Evolutionary conservation across 2,329 filamentous ascomycete genomes (phyloP), one percentile per base, ranked within the genome.

Genomic region (Penicillium sp.): DNA sequence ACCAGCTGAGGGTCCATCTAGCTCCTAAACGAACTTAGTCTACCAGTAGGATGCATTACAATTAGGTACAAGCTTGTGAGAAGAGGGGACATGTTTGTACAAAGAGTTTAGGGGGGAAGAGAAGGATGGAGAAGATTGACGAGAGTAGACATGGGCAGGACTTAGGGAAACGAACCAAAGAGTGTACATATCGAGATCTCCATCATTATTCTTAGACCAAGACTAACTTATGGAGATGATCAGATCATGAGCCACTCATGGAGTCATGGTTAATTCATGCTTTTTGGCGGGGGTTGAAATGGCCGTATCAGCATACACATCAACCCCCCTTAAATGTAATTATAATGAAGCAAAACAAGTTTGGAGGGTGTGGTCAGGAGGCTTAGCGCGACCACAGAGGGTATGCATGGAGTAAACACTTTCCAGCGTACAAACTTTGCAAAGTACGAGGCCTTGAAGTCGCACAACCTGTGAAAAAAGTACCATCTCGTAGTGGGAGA

Each of bases 291-390:
- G 15, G 10, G 22, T 31, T 31, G 43, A 12, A 28, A 34, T 20
- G 59, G 45, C 45, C 60, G 60, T 62, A 58, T 60, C 58, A 63
- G 50, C 54, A 60, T 60, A 60, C 54, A 54, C 57, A 51, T 35
- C 55, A 49, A 50, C 42, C 38, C 43, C 45, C 47, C 52, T 50
- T 50, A 35, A 55, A 47, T 45, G 38, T 17, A 45, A 45, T 48
- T 61, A 55, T 54, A 43, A 59, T 58, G 59, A 55, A 62, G 53
- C 57, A 64, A 64, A 64, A 64, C 63, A 56, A 63, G 60, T 64
- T 62, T 58, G 57, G 52, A 22, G n/a, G 52, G 39, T 60, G 56
- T 51, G 55, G 60, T 64, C 50, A 54, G 55, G 25, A 54, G 1
- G 14, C 12, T 15, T n/a, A 28, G 22, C 14, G 42, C 22, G 42